Evolutionary conservation across 169 alveolate genomes (phyloP).

Genomic region (Plasmodium inui): DNA sequence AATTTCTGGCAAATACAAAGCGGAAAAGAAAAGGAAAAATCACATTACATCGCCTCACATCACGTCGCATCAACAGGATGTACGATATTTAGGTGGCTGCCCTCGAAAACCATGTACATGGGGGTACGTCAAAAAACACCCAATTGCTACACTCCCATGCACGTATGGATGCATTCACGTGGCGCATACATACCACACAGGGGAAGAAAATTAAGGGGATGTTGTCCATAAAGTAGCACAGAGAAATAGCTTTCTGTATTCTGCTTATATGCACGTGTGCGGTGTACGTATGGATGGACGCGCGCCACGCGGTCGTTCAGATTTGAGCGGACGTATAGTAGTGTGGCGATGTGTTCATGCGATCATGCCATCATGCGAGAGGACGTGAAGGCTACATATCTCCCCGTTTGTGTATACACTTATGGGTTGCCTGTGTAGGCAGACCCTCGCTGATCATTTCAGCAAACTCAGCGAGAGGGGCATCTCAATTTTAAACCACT

Average conservation of each 20-base stretch:
- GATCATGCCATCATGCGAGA: not conserved
- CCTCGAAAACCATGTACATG: not conserved
- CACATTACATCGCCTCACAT: not conserved
- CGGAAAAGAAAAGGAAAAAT: not conserved
- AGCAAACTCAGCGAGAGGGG: slow-evolving; percentile 63
- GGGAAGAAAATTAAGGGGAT: not conserved
- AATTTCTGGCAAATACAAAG: not conserved
- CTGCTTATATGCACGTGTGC: not conserved
- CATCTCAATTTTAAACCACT: slow-evolving; percentile 69
- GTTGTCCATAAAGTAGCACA: not conserved
- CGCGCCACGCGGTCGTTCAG: not conserved
- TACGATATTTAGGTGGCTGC: not conserved
- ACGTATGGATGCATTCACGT: not conserved
- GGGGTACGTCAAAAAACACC: not conserved
- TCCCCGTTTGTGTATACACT: not conserved
- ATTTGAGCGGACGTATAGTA: not conserved
- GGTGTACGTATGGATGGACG: not conserved
- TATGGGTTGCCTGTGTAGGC: not conserved
- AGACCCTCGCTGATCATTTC: slow-evolving; percentile 5
- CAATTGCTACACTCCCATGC: not conserved
- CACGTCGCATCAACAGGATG: not conserved
- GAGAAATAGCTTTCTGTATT: not conserved
- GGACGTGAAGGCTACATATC: not conserved
- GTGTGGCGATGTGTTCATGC: not conserved
- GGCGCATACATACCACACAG: not conserved